Base-by-base conservation (phyloP, 169 alveolate species). In the Plasmodium coatneyi region DNA sequence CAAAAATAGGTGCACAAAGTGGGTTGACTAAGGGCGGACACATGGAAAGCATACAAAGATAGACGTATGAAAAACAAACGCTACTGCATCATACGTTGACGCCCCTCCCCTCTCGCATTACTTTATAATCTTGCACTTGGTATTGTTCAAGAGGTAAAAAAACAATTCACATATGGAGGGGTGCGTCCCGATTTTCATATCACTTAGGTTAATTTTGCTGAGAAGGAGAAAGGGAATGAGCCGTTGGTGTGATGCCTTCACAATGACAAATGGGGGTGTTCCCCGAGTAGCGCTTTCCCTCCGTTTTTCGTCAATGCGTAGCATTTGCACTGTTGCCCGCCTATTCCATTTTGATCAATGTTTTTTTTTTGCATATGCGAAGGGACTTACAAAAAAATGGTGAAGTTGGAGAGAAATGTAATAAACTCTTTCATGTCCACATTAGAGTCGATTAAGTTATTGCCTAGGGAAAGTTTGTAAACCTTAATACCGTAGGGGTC, bases 81-180 rank as follows among this genome's bases (percentile, higher is more conserved):
- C 60, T 49, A 83, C 19, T 22, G 3, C 71, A 6, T 36, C 60
- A 54, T 43, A 52, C 5, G 14, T 6, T n/a, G 76, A 66, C 5
- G 6, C 1, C 25, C 60, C 60, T 12, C 60, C 60, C 60, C 32
- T 52, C 71, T 43, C 34, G 16, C 5, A 82, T 79, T 78, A 89
- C 94, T 7, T 89, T 16, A 89, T 28, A 79, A 89, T 89, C 72
- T 89, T 89, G 49, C 90, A 79, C 81, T 70, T 89, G 22, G 87
- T 89, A 46, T 89, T 43, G 49, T 89, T 89, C 34, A 89, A 28
- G 52, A 89, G 60, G 79, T 56, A 66, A n/a, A 89, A 54, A 79
- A 89, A 80, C 1, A 89, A 66, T 70, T 89, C 82, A 79, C 34
- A 54, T n/a, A 41, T 28, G 9, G 34, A 78, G 19, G 90, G 76